Percentiles rank a stretch among this genome's conserved stretches.
These are phyloP conservation scores for Camelina neglecta DNA, from an alignment of 345 rosid genomes.

Conservation along the genomic window DNA sequence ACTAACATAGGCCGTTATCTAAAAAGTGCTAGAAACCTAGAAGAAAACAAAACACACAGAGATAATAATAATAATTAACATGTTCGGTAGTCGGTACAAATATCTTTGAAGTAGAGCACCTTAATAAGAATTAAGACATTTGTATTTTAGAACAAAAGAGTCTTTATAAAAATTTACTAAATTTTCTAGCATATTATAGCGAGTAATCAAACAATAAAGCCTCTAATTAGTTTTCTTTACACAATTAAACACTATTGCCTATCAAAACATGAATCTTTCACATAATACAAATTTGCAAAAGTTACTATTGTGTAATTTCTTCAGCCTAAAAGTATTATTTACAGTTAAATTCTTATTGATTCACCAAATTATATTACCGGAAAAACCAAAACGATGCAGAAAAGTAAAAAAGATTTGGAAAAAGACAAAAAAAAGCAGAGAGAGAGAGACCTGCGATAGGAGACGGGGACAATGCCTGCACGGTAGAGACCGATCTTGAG, in stretches of 20 bases:
- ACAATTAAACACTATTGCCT: background rate
- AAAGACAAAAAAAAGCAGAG: background rate
- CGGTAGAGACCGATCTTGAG: constrained; percentile 86
- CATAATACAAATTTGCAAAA: background rate
- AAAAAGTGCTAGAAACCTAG: constrained; percentile 26
- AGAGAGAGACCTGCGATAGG: constrained; percentile 64
- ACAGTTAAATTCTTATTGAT: background rate
- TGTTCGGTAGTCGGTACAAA: background rate
- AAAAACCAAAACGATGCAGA: constrained; percentile 10
- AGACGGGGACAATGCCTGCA: constrained; percentile 96
- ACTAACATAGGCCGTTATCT: constrained; percentile 4
- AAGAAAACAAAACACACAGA: constrained; percentile 9
- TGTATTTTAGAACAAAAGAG: background rate
- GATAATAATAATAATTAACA: background rate
- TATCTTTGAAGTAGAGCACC: background rate
- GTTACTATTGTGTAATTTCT: background rate
- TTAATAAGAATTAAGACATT: background rate
- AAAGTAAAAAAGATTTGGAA: no score
- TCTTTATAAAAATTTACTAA: background rate
- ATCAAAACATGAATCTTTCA: background rate
- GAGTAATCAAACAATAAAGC: background rate
- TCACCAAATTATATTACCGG: background rate
- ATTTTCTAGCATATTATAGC: background rate
- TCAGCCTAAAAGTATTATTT: background rate
- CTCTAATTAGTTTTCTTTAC: background rate